These are phyloP conservation scores for Aspergillus sp. DNA, from an alignment of 2,329 filamentous ascomycete genomes.

Conservation along the genomic window DNA sequence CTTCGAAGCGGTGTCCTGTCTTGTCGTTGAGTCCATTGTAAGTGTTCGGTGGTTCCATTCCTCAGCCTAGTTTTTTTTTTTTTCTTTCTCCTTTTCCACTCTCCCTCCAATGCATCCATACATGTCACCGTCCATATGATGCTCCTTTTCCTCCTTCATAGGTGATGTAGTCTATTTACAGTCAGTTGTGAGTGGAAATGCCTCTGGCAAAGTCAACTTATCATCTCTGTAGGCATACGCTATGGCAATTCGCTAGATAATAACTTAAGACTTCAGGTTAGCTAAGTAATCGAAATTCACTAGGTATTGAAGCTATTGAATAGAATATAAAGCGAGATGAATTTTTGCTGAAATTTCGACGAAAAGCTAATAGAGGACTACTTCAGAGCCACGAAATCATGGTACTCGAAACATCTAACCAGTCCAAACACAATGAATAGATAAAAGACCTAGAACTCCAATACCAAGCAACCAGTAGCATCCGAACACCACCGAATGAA, in stretches of 20 bases:
- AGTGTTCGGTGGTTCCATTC: conserved; percentile 21
- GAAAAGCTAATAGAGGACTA: neutral
- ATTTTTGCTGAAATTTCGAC: neutral
- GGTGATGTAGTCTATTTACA: conserved; percentile 19
- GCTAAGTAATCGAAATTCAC: neutral
- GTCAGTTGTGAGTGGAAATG: conserved; percentile 14
- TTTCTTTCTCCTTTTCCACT: neutral
- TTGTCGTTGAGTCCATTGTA: conserved; percentile 7
- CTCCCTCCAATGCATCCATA: conserved; percentile 11
- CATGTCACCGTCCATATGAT: conserved; percentile 13
- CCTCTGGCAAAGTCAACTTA: conserved; percentile 2
- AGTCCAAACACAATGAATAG: neutral
- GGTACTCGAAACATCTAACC: neutral
- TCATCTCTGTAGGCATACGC: neutral
- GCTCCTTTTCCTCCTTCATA: conserved; percentile 10
- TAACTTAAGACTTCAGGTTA: neutral
- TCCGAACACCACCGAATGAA: neutral
- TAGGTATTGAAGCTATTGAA: neutral
- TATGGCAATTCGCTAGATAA: neutral
- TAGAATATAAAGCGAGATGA: neutral
- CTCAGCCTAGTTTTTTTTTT: conserved; percentile 12
- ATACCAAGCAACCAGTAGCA: neutral
- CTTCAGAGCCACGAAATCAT: neutral
- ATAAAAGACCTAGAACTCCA: neutral
- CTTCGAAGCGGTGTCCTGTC: conserved; percentile 14